These are phyloP conservation scores for Heterobasidion occidentale DNA, from an alignment of 1,284 basidiomycete genomes.

Conservation along the genomic window DNA sequence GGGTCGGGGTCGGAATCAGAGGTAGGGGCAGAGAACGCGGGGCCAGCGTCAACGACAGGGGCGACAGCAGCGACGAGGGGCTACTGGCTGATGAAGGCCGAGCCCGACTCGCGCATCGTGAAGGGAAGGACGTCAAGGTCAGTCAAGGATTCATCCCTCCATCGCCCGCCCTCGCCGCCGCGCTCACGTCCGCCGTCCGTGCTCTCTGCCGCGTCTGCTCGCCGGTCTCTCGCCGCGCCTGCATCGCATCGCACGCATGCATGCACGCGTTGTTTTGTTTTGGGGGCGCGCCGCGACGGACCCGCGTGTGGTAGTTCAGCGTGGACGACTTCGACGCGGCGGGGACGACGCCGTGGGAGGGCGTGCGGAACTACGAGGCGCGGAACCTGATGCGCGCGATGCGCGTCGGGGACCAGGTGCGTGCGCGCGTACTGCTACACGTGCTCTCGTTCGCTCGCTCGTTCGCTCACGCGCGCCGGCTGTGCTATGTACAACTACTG, in stretches of 20 bases:
- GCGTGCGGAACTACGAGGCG: conserved; percentile 87
- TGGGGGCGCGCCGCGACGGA: neutral
- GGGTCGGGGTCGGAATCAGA: no score
- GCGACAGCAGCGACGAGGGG: conserved; percentile 9
- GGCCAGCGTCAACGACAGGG: neutral
- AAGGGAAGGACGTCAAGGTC: conserved; percentile 88
- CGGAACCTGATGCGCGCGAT: conserved; percentile 91
- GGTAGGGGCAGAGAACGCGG: no score
- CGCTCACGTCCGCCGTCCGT: neutral
- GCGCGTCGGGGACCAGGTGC: conserved; percentile 75
- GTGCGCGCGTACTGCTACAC: conserved; percentile 9
- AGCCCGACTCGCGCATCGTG: conserved; percentile 81
- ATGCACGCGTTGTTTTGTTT: neutral
- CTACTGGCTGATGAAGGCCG: conserved; percentile 87
- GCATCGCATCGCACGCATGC: no score
- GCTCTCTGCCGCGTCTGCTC: no score
- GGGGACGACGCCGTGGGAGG: conserved; percentile 83
- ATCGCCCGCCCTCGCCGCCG: neutral
- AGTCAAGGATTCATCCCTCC: conserved; percentile 6
- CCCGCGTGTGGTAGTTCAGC: conserved; percentile 55
- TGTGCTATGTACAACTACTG: neutral
- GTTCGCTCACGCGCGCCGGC: neutral
- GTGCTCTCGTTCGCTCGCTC: neutral
- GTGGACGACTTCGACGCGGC: conserved; percentile 82
- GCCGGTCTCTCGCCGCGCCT: no score